phyloP scores from a whole-genome alignment of 2,329 filamentous ascomycete genomes.

The Ophiognomonia clavigignenti-juglandacearum region DNA sequence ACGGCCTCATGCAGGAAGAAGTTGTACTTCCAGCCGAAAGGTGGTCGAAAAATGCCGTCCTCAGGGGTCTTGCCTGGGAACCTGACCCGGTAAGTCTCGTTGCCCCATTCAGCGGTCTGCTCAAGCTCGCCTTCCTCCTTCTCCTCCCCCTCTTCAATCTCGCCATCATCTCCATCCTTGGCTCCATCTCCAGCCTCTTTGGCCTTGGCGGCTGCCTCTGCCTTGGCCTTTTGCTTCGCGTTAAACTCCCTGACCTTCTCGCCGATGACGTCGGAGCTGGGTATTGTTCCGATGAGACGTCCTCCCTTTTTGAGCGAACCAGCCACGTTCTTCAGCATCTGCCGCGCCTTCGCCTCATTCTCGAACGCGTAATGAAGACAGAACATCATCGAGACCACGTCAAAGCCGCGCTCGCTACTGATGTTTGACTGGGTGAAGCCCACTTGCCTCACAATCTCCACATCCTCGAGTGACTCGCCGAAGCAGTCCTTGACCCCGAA shows the following conservation, averaged over 20 bases:
- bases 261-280: slow-evolving; percentile 90
- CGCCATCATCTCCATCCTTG: slow-evolving; percentile 34
- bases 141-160: slow-evolving; percentile 41
- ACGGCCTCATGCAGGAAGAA: slow-evolving; percentile 96
- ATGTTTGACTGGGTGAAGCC: slow-evolving; percentile 77
- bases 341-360: slow-evolving; percentile 79
- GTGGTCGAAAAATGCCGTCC: slow-evolving; percentile 88
- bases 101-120: slow-evolving; percentile 78
- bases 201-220: slow-evolving; percentile 26
- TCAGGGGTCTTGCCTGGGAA: slow-evolving; percentile 79
- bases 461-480: slow-evolving; percentile 73
- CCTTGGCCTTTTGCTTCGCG: slow-evolving; percentile 43
- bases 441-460: slow-evolving; percentile 78
- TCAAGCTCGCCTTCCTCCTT: slow-evolving; percentile 58
- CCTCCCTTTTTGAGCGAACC: slow-evolving; percentile 89
- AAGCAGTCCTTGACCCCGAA: slow-evolving; percentile 94
- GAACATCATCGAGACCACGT: slow-evolving; percentile 99
- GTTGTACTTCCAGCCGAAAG: slow-evolving; percentile 96
- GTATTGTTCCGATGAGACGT: slow-evolving; percentile 89
- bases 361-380: slow-evolving; percentile 99
- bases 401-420: slow-evolving; percentile 75
- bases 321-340: slow-evolving; percentile 90
- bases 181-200: slow-evolving; percentile 26
- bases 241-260: slow-evolving; percentile 75
- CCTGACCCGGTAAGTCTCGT: slow-evolving; percentile 84